These are phyloP conservation scores for Suillus subluteus DNA, from an alignment of 768 basidiomycete genomes.

Conservation along the genomic window DNA sequence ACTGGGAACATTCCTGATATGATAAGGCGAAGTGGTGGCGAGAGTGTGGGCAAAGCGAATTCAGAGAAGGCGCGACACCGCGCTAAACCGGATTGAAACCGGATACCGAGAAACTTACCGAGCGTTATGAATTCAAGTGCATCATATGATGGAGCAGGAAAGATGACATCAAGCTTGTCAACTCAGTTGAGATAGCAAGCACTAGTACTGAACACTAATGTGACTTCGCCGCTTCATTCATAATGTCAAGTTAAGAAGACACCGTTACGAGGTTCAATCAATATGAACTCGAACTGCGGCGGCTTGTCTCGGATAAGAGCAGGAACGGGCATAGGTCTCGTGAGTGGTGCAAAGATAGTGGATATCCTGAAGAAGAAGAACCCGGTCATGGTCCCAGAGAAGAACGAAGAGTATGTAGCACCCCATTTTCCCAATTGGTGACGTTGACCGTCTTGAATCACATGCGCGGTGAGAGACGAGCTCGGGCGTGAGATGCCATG, in stretches of 20 bases:
- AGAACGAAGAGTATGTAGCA: constrained; percentile 32
- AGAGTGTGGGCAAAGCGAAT: neutral
- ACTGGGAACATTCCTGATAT: neutral
- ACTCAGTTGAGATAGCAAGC: too few relatives aligned
- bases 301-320: constrained; percentile 34
- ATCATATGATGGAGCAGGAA: neutral
- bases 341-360: constrained; percentile 37
- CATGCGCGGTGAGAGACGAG: constrained; percentile 28
- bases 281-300: constrained; percentile 36
- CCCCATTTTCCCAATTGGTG: neutral
- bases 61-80: neutral
- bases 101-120: constrained; percentile 1
- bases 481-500: neutral
- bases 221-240: neutral
- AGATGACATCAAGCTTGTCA: too few relatives aligned
- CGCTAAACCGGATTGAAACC: constrained; percentile 1
- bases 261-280: constrained; percentile 35
- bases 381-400: constrained; percentile 30
- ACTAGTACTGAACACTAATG: neutral
- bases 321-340: constrained; percentile 36
- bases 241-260: constrained; percentile 20
- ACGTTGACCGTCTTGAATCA: constrained; percentile 19
- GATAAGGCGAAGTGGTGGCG: constrained; percentile 10
- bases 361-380: constrained; percentile 40
- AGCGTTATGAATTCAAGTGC: neutral